Base-by-base conservation (phyloP, 2,329 filamentous ascomycete genomes). In the Berkeleyomyces basicola region DNA sequence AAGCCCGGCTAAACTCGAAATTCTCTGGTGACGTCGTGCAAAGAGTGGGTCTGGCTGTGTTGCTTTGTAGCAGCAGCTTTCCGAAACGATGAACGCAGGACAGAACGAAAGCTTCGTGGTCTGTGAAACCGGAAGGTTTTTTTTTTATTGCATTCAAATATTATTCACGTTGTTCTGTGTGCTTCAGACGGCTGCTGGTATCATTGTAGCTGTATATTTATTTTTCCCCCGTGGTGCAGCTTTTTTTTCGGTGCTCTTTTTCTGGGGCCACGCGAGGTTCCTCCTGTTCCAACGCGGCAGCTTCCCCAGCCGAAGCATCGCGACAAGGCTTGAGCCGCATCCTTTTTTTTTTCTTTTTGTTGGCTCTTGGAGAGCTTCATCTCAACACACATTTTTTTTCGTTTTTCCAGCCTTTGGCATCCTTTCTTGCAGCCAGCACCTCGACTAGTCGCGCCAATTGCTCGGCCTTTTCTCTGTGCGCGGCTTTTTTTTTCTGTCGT, bases 21-120 rank as follows among this genome's bases (percentile, higher is more conserved):
- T 58, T 43, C 51, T 59, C 44, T 36, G 37, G 58, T 59, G 58
- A 59, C 58, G 42, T 59, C 58, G 58, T 59, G 51, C 51, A n/a
- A 55, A 55, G 7, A 55, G n/a, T 55, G 51, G 51, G 51, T 55
- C 51, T 36, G 9, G 16, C 33, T 43, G 31, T 39, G 23, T 23
- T 23, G 23, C 23, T 23, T 51, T 51, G 10, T 55, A 36, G 51
- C 51, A 37, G 6, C 51, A 39, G 31, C 37, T 55, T 55, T 55
- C 51, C 51, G 33, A 31, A 36, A 55, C n/a, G 14, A 36, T n/a
- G 51, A 31, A 55, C 14, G 14, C 7, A 31, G 51, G 51, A 55
- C 36, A 37, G 37, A 36, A 36, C 9, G 49, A 55, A 55, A 31
- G 47, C 23, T 23, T 23, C 23, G 23, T 23, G 23, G 23, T 23